Percentiles rank a stretch among this genome's conserved stretches.
Evolutionary conservation across 2,329 filamentous ascomycete genomes (phyloP).

Genomic region (Fusarium sp.): DNA sequence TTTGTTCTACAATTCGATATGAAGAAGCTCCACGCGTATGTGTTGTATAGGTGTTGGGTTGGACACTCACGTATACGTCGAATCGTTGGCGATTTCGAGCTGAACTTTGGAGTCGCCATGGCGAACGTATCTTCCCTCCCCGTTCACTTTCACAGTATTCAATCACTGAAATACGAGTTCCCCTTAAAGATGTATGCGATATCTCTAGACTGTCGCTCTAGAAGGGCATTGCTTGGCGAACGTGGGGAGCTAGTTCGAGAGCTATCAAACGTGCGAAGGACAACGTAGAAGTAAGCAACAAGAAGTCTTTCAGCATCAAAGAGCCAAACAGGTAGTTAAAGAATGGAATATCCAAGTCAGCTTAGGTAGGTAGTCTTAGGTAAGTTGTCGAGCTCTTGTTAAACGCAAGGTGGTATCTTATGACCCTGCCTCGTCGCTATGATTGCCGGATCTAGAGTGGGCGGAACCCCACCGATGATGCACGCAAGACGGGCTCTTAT

Average conservation of each 20-base stretch:
- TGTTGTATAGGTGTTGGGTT: neutral
- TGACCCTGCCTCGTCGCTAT: constrained; percentile 10
- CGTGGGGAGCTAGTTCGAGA: constrained; percentile 11
- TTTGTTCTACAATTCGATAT: neutral
- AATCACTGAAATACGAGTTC: neutral
- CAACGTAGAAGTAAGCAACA: neutral
- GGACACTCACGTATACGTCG: constrained; percentile 78
- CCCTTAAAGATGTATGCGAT: neutral
- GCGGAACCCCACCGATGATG: constrained; percentile 31
- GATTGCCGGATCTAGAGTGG: constrained; percentile 12
- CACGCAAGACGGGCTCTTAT: neutral
- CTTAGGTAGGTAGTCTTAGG: too few species aligned
- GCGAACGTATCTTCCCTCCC: neutral
- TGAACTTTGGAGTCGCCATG: constrained; percentile 64
- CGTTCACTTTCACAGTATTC: neutral
- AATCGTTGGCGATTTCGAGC: constrained; percentile 84
- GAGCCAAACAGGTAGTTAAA: neutral
- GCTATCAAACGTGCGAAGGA: neutral
- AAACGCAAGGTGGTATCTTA: constrained; percentile 38
- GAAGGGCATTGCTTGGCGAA: constrained; percentile 10
- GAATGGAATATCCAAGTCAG: neutral
- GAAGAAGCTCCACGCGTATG: neutral
- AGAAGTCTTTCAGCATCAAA: neutral
- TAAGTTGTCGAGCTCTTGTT: constrained; percentile 10
- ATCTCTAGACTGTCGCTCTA: neutral